A percentile compares a stretch with the other conserved stretches of the same genome.
Conservation (phyloP, 2,329 filamentous ascomycete genomes). For the Pezicula rhizophila region DNA sequence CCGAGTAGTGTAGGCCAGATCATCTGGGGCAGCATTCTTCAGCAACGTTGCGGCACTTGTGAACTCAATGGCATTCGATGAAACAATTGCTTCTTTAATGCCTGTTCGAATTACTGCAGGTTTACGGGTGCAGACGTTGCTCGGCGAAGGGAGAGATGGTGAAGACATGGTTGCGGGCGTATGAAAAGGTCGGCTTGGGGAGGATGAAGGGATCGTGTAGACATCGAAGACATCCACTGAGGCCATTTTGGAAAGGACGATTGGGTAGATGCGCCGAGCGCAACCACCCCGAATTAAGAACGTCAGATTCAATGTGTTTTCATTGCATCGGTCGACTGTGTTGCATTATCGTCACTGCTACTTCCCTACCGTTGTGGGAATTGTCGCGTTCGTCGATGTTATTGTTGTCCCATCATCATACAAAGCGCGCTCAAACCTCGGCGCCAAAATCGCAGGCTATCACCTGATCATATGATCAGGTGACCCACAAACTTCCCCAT, state of each 20-base stretch:
- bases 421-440: background rate
- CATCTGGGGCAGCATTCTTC: slow-evolving; percentile 4
- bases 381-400: background rate
- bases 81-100: slow-evolving; percentile 32
- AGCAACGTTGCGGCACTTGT: slow-evolving; percentile 34
- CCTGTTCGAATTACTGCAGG: slow-evolving; percentile 29
- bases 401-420: background rate
- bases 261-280: slow-evolving; percentile 16
- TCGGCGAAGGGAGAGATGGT: slow-evolving; percentile 41
- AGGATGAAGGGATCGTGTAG: slow-evolving; percentile 22
- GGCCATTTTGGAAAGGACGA: slow-evolving; percentile 28
- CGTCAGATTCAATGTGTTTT: slow-evolving; percentile 16
- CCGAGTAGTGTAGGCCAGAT: slow-evolving; percentile 13
- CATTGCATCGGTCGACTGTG: slow-evolving; percentile 5
- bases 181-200: slow-evolving; percentile 15
- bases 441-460: background rate
- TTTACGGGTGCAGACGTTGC: slow-evolving; percentile 38
- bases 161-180: slow-evolving; percentile 21
- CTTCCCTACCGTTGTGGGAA: background rate
- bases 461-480: background rate
- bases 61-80: slow-evolving; percentile 32
- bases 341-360: background rate
- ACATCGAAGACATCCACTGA: slow-evolving; percentile 25
- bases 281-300: slow-evolving; percentile 13
- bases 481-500: background rate